phyloP scores from a whole-genome alignment of 306 rosid genomes.

The Alnus glutinosa region DNA sequence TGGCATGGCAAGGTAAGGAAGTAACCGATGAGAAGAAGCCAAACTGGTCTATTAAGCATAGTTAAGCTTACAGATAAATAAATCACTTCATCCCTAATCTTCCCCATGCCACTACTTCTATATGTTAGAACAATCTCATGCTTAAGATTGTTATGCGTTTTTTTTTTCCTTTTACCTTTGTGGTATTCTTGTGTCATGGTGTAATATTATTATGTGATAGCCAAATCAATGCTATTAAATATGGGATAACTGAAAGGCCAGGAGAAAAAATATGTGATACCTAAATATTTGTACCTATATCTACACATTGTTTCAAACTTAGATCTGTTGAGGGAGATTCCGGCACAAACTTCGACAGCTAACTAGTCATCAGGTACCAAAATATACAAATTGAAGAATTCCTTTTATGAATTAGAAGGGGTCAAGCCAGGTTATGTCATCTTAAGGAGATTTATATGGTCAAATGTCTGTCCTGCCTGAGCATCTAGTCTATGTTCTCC shows the following conservation, averaged over 20 bases:
- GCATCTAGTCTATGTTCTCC: neutral
- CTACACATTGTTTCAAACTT: neutral
- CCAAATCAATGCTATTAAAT: neutral
- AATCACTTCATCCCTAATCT: neutral
- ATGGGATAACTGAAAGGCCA: neutral
- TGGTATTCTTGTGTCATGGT: neutral
- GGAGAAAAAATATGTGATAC: neutral
- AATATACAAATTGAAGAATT: neutral
- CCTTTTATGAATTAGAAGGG: neutral
- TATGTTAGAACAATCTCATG: neutral
- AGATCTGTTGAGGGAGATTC: neutral
- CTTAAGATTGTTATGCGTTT: neutral
- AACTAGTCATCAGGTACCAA: neutral
- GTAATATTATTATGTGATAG: neutral
- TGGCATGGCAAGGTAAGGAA: neutral
- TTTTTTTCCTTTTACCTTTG: neutral
- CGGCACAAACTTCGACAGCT: neutral
- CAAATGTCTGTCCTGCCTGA: neutral
- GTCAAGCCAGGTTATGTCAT: neutral
- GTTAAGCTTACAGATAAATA: neutral
- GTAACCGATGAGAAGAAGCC: neutral
- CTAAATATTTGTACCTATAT: neutral
- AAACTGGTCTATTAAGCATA: neutral
- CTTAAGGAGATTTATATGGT: neutral
- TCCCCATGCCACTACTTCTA: neutral